Conservation (phyloP, 257 asterid species). For the Plantago major region DNA sequence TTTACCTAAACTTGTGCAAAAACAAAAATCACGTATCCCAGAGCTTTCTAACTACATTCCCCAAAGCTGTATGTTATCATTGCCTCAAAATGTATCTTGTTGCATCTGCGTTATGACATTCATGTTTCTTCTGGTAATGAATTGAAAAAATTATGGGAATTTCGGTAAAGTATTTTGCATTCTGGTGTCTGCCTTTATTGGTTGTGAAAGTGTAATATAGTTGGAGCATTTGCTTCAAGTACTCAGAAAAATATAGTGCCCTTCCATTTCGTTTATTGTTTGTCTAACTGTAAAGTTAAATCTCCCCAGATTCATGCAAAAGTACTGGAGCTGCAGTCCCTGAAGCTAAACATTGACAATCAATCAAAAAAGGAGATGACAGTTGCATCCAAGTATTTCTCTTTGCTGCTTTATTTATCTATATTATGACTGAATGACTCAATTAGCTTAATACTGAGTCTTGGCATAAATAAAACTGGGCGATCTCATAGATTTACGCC, state of each 20-base stretch:
- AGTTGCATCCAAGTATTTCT: slow-evolving; percentile 53
- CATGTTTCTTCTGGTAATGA: not conserved
- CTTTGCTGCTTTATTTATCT: slow-evolving; percentile 21
- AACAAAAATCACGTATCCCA: no score
- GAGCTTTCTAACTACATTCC: no score
- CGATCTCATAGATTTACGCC: no score
- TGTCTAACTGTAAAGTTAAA: slow-evolving; percentile 22
- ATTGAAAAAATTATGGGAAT: not conserved
- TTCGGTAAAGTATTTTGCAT: not conserved
- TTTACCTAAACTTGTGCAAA: no score
- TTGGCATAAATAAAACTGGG: no score
- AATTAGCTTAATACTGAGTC: not conserved
- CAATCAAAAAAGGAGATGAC: slow-evolving; percentile 34
- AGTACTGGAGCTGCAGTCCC: slow-evolving; percentile 58
- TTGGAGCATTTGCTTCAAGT: slow-evolving; percentile 20
- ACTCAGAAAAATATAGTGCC: not conserved
- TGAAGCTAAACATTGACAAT: slow-evolving; percentile 30
- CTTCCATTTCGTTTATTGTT: not conserved
- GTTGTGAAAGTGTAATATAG: slow-evolving; percentile 13
- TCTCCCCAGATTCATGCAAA: slow-evolving; percentile 57
- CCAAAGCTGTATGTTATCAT: no score
- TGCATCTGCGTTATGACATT: not conserved
- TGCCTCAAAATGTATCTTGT: not conserved
- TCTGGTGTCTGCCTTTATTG: slow-evolving; percentile 10
- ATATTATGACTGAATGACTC: slow-evolving; percentile 2